Evolutionary conservation across 345 rosid genomes (phyloP), one percentile per base, ranked within the genome.

Genomic region (Rhodomyrtus tomentosa): DNA sequence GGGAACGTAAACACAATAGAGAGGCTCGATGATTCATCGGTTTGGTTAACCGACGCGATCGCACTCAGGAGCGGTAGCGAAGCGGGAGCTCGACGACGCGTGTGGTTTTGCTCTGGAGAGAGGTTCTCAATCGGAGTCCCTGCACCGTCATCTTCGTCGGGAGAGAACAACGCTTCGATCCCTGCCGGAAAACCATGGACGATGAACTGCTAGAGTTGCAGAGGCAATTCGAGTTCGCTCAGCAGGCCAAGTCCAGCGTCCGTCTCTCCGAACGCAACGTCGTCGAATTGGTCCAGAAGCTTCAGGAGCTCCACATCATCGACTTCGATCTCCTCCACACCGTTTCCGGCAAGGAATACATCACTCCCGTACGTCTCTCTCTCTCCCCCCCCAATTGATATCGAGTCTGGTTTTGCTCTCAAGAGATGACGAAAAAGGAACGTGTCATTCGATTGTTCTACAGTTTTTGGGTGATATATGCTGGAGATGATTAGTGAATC

Each of bases 271-370:
- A 96, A 38, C 90, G 99, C 83, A 96, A 95, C 89, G 98, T 96
- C 80, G 99, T 96, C 87, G 99, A 96, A 85, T 91, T 96, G 91
- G 97, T 96, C 83, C 98, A 94, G 83, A 96, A 96, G 91, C 99
- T 96, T 16, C 98, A 95, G 15, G 97, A 96, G 90, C 97, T 96
- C 86, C 91, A 85, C 52, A 96, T 96, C 89, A 93, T 96, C 82
- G 97, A 96, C 90, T 96, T 96, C 92, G 96, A 95, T 87, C 99
- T 96, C 86, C 98, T 96, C 85, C 98, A 96, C 89, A 96, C 99
- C 86, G 95, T 96, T 87, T 91, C 98, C 73, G 99, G 99, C 83
- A 95, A 95, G 82, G 98, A 96, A 88, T 95, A 92, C 92, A 96
- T 96, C 89, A 95, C 99, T 89, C 94, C 96, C 36, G 99, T 95